phyloP scores from a whole-genome alignment of 768 basidiomycete genomes.

The Panellus pusillus region DNA sequence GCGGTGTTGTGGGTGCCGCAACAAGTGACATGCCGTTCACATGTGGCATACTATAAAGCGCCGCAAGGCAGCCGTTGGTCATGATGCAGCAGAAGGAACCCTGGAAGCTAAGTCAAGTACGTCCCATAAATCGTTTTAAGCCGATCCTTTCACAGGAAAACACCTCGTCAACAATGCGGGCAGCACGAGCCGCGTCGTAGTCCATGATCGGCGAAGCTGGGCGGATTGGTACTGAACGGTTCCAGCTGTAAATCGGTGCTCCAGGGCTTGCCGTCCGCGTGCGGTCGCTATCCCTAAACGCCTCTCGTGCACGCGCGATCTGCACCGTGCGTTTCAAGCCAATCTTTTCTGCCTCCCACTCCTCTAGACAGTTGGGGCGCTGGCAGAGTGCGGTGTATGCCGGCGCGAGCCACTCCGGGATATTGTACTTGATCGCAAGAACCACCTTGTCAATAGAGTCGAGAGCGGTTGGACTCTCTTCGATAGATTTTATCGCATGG shows the following conservation, averaged over 20 bases:
- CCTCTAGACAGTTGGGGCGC: slow-evolving; percentile 33
- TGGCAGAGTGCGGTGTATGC: slow-evolving; percentile 38
- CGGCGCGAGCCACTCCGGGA: slow-evolving; percentile 38
- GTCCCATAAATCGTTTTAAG: background rate
- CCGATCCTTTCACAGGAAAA: slow-evolving; percentile 9
- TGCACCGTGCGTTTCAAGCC: slow-evolving; percentile 27
- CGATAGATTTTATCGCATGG: slow-evolving; percentile 17
- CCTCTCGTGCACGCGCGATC: slow-evolving; percentile 23
- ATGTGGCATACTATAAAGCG: background rate
- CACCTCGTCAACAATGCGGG: slow-evolving; percentile 18
- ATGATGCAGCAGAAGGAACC: background rate
- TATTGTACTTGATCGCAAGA: slow-evolving; percentile 39
- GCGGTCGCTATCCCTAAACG: slow-evolving; percentile 4
- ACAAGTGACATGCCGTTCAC: background rate
- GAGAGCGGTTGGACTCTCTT: slow-evolving; percentile 13
- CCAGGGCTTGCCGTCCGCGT: slow-evolving; percentile 6
- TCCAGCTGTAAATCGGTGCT: background rate
- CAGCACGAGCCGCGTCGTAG: slow-evolving; percentile 9
- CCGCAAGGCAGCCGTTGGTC: background rate
- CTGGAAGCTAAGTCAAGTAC: slow-evolving; percentile 7
- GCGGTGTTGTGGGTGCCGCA: background rate
- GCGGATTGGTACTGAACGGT: background rate
- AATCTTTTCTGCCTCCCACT: slow-evolving; percentile 29
- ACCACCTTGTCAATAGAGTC: slow-evolving; percentile 35
- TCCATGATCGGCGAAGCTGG: slow-evolving; percentile 1